phyloP scores from a whole-genome alignment of 768 basidiomycete genomes.

The Leccinum longicurvipes region DNA sequence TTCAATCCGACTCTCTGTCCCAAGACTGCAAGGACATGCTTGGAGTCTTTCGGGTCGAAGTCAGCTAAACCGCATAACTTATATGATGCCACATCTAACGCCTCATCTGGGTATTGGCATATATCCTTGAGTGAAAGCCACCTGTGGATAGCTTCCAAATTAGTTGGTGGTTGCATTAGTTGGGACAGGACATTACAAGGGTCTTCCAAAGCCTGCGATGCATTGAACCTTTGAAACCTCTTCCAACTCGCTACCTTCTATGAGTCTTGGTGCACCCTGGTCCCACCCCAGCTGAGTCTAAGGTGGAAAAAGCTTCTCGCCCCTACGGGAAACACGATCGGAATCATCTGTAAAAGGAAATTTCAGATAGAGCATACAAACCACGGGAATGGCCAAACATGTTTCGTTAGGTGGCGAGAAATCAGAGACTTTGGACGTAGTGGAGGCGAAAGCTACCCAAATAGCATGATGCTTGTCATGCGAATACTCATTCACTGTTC shows the following conservation, averaged over 20 bases:
- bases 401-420: background rate
- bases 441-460: background rate
- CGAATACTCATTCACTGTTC: background rate
- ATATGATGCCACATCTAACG: background rate
- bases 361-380: background rate
- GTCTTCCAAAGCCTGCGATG: background rate
- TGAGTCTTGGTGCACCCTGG: background rate
- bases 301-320: background rate
- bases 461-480: background rate
- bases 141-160: background rate
- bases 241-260: background rate
- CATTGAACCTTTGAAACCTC: background rate
- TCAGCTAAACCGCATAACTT: background rate
- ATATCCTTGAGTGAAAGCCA: constrained; percentile 8
- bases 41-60: background rate
- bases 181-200: background rate
- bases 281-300: background rate
- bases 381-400: background rate
- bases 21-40: background rate
- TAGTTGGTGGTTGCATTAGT: background rate
- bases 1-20: constrained; percentile 5
- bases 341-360: background rate
- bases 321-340: background rate
- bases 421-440: background rate
- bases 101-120: background rate